Base-by-base conservation (phyloP, 768 basidiomycete genomes). In the Tylopilus sp. region DNA sequence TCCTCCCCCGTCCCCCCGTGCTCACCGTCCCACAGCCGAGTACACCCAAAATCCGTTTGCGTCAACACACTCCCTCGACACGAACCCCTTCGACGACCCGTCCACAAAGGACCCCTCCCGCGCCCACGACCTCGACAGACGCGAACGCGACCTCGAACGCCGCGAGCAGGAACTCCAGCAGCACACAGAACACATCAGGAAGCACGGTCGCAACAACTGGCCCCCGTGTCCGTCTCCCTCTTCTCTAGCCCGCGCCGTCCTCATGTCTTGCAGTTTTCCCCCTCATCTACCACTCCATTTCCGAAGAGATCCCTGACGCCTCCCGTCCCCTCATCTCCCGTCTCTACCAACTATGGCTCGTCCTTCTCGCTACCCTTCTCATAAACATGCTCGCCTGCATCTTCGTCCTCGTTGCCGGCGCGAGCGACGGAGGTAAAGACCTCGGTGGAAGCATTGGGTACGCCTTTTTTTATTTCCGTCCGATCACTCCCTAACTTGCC, bases 291-390 rank as follows among this genome's bases (percentile, higher is more conserved):
- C 97, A 99, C 72, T 88, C 92, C 52, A 96, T 98, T 65, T 67
- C 78, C 63, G 89, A 89, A 54, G 93, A 94, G 71, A 94, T 98
- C 51, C 93, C 92, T 14, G 84, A 90, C 56, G 79, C 80, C 0
- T 89, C 87, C 52, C 84, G 83, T 56, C 77, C 83, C 5, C 81
- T 93, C 56, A 87, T 98, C 60, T 87, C 86, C 44, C 84, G 92
- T 33, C 73, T 99, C 55, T 98, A 90, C 68, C 86, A 92, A 65
- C 80, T 98, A 62, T 99, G 97, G 97, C 85, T 98, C 40, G 84
- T 93, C 57, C 87, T 99, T 22, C 63, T 85, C 22, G 80, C 72
- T 34, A 94, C 93, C 8, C 76, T 98, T 47, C 70, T 95, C 65
- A 57, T 98, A 66, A 99, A 99, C 76, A 80, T 97, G 75, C 77